phyloP scores from a whole-genome alignment of 345 rosid genomes.

The Cochlearia excelsa region DNA sequence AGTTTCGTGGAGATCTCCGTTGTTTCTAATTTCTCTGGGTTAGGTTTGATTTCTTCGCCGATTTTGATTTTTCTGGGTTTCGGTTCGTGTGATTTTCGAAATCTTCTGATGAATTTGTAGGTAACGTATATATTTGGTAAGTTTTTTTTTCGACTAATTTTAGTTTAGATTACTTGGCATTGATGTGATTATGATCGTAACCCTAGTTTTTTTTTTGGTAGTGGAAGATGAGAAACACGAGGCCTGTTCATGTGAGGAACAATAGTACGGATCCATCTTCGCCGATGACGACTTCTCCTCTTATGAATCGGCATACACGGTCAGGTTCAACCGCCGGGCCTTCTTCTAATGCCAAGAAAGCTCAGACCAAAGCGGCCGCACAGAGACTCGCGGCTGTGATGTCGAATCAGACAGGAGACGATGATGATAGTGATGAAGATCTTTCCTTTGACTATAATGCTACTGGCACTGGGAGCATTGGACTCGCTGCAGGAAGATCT shows the following conservation, averaged over 20 bases:
- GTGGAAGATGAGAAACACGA: constrained; percentile 54
- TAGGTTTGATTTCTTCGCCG: not conserved
- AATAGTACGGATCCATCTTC: constrained; percentile 47
- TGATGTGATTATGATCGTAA: constrained; percentile 1
- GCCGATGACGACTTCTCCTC: constrained; percentile 44
- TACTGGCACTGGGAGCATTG: constrained; percentile 44
- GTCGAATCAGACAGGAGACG: constrained; percentile 52
- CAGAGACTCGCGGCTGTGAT: constrained; percentile 77
- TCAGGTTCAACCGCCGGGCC: constrained; percentile 53
- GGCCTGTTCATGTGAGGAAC: constrained; percentile 44
- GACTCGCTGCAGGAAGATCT: constrained; percentile 56
- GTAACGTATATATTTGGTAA: constrained; percentile 4
- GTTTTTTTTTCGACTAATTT: not conserved
- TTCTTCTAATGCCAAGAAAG: constrained; percentile 48
- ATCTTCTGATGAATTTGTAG: constrained; percentile 7
- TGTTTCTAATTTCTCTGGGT: not conserved
- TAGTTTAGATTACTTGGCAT: not conserved
- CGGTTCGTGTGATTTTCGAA: constrained; percentile 19
- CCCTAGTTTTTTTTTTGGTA: not conserved
- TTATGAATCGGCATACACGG: constrained; percentile 50
- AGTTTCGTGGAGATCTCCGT: constrained; percentile 11
- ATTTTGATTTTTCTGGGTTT: constrained; percentile 10
- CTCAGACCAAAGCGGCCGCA: constrained; percentile 91
- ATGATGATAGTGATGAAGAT: constrained; percentile 53
- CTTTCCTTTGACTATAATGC: constrained; percentile 38